A percentile compares a stretch with the other conserved stretches of the same genome.
These are phyloP conservation scores for Pilatotrama ljubarskyi DNA, from an alignment of 768 basidiomycete species.

Conservation along the genomic window DNA sequence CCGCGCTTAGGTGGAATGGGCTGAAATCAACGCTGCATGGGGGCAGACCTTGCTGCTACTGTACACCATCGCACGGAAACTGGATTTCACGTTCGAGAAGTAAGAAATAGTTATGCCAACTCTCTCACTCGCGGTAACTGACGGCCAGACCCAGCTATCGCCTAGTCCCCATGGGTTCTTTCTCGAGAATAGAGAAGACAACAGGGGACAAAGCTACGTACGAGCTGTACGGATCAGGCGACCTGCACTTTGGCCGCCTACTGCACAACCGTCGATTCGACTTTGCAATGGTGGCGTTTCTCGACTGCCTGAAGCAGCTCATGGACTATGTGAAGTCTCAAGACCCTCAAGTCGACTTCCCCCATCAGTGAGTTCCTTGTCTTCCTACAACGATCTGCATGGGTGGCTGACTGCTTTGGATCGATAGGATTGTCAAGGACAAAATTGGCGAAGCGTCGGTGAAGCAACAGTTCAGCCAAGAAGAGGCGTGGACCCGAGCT, in stretches of 20 bases:
- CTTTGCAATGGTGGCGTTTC: conserved; percentile 92
- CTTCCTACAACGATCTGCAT: neutral
- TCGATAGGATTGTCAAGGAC: conserved; percentile 79
- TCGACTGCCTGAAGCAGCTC: conserved; percentile 92
- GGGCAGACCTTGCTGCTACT: conserved; percentile 91
- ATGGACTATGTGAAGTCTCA: conserved; percentile 82
- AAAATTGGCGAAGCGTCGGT: conserved; percentile 95
- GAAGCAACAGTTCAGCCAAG: conserved; percentile 91
- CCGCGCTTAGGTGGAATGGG: conserved; percentile 82
- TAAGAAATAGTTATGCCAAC: conserved; percentile 37
- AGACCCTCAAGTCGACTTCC: conserved; percentile 73
- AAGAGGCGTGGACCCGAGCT: conserved; percentile 95
- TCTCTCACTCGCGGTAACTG: neutral
- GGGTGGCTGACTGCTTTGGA: neutral
- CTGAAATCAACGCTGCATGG: conserved; percentile 99
- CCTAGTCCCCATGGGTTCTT: conserved; percentile 91
- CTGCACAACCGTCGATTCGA: conserved; percentile 96
- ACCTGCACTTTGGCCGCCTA: conserved; percentile 82
- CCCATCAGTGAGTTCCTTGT: conserved; percentile 71
- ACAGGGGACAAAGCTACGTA: conserved; percentile 81
- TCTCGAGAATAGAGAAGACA: conserved; percentile 86
- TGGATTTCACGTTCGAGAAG: conserved; percentile 87
- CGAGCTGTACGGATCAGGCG: conserved; percentile 94
- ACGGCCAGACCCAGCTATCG: conserved; percentile 64
- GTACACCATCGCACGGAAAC: conserved; percentile 88